Base-by-base conservation (phyloP, 176 grass and related monocot genomes). In the Phragmites australis region DNA sequence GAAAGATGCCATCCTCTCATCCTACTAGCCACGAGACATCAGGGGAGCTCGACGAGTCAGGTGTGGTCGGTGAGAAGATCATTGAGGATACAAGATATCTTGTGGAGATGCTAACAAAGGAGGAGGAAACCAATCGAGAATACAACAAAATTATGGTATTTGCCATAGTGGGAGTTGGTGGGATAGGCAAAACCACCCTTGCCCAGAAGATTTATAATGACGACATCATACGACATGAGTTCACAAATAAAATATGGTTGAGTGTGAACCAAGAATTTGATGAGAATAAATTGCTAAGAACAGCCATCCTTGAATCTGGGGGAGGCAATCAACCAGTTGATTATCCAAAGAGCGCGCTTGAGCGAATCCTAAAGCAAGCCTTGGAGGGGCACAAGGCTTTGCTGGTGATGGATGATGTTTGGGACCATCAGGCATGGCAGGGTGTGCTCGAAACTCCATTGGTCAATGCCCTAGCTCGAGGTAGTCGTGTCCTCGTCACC, bases 151-250 rank as follows among this genome's bases (percentile, higher is more conserved):
- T 71, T 16, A 21, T 27, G 5, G 19, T 82, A 14, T 32, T 86
- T 1, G 63, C 83, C 9, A 49, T 90, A 22, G 56, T 70, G 12
- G 88, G 77, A 15, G 64, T 82, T 8, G 70, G 83, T 0, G 83
- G 83, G 4, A 86, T 90, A 0, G 88, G 87, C 6, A 90, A 90
- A 73, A 87, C 79, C 2, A 90, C 88, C 5, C 72, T 90, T 3
- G 84, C 88, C 0, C 23, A 74, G 6, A 83, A 87, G 18, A 60
- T 87, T 6, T 87, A 59, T 3, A 68, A 82, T 6, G 7, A 87
- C 0, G 47, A 81, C 1, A 9, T 18, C n/a, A 61, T 87, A 0
- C 12, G 73, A 3, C 0, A 42, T 0, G 31, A 74, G 7, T 90
- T 90, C 3, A 1, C 44, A 12, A 68, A 62, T 6, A 40, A 1